These are phyloP conservation scores for Coemansia sp. DNA, from an alignment of 192 early-diverging fungal species.

Conservation along the genomic window DNA sequence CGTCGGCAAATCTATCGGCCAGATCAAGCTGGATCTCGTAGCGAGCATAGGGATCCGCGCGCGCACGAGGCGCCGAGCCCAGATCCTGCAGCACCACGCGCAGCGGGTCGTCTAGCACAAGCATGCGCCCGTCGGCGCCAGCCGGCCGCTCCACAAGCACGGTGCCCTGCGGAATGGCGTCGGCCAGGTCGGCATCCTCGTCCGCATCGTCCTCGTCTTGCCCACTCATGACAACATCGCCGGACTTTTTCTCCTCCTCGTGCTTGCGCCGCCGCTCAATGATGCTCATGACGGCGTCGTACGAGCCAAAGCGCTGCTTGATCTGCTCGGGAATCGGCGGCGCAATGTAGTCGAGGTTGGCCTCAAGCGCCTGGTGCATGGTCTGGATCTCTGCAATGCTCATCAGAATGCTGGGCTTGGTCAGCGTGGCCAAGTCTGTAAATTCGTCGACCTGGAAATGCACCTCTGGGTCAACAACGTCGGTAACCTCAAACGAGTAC, in stretches of 20 bases:
- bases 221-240: neutral
- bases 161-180: conserved; percentile 50
- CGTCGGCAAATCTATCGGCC: conserved; percentile 59
- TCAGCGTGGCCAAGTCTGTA: conserved; percentile 69
- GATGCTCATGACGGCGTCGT: conserved; percentile 48
- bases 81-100: conserved; percentile 65
- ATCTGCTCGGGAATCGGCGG: conserved; percentile 53
- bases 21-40: conserved; percentile 52
- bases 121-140: conserved; percentile 23
- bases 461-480: conserved; percentile 81
- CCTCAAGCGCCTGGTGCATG: conserved; percentile 76
- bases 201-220: conserved; percentile 17
- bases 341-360: conserved; percentile 74
- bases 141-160: conserved; percentile 47
- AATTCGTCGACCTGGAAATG: conserved; percentile 90
- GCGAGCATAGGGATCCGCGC: conserved; percentile 43
- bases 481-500: conserved; percentile 84
- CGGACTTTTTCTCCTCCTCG: conserved; percentile 23
- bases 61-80: conserved; percentile 54
- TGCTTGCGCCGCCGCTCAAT: conserved; percentile 47
- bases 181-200: conserved; percentile 39
- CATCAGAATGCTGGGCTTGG: conserved; percentile 86
- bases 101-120: conserved; percentile 59
- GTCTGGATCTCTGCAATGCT: conserved; percentile 86
- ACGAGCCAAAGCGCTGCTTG: conserved; percentile 49